phyloP scores from a whole-genome alignment of 2,329 filamentous ascomycete species.

The Magnaporthiopsis rhizophila region DNA sequence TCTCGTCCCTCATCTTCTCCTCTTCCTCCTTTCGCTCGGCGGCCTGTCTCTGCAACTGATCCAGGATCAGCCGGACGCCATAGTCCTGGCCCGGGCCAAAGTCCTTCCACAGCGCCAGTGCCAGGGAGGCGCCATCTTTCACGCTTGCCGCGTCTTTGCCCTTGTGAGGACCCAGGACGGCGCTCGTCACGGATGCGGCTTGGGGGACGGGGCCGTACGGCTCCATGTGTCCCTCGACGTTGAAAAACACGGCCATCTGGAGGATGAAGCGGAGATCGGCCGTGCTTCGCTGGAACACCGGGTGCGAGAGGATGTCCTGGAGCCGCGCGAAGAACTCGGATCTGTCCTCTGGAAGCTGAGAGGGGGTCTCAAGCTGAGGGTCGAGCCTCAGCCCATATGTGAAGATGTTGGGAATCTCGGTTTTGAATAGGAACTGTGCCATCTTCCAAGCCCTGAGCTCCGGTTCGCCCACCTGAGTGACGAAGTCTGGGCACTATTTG shows the following conservation, averaged over 20 bases:
- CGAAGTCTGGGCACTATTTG: too few relatives aligned
- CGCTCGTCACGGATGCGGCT: not conserved
- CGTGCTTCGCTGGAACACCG: not conserved
- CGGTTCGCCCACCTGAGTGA: too few relatives aligned
- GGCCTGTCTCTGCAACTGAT: not conserved
- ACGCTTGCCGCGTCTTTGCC: not conserved
- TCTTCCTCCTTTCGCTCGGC: not conserved
- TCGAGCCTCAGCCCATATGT: slow-evolving; percentile 3
- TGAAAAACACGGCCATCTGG: not conserved
- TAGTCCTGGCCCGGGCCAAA: not conserved
- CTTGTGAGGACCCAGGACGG: not conserved
- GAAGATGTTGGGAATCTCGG: not conserved
- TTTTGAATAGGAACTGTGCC: not conserved
- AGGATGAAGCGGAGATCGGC: not conserved
- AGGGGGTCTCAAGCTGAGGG: not conserved
- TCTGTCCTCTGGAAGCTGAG: too few relatives aligned
- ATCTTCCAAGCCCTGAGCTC: slow-evolving; percentile 1
- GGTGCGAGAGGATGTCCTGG: not conserved
- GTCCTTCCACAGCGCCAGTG: slow-evolving; percentile 3
- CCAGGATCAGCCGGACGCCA: not conserved
- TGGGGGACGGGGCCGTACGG: slow-evolving; percentile 3
- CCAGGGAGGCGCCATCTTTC: not conserved
- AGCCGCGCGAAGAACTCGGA: not conserved
- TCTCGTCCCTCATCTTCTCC: not conserved
- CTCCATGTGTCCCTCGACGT: not conserved